Conservation (phyloP, 306 rosid species). For the Mucuna pruriens region DNA sequence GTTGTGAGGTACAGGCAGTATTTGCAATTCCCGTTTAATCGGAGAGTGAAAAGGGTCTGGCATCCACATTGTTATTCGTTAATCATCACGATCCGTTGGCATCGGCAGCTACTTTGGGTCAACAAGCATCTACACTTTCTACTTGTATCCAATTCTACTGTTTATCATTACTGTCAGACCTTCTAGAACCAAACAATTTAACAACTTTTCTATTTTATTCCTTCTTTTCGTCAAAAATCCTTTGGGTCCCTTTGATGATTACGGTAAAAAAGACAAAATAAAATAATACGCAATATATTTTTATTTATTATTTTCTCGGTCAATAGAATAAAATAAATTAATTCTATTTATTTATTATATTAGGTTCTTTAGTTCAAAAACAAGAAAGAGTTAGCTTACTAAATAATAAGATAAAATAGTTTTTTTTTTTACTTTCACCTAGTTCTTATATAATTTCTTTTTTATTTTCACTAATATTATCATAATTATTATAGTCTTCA, state of each 20-base stretch:
- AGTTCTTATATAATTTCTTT: no score
- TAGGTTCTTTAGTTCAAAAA: no score
- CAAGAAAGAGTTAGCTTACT: no score
- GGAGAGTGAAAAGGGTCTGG: conserved; percentile 21
- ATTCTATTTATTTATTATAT: no score
- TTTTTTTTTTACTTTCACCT: no score
- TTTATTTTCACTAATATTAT: no score
- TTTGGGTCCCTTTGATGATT: background rate
- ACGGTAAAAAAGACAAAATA: background rate
- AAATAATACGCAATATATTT: background rate
- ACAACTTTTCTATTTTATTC: background rate
- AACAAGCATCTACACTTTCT: background rate
- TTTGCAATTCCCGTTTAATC: conserved; percentile 16
- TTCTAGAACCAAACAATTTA: conserved; percentile 18
- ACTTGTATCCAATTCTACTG: background rate
- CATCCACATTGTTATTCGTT: background rate
- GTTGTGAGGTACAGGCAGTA: background rate
- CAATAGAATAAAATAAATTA: no score
- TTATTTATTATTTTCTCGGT: no score
- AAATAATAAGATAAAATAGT: no score
- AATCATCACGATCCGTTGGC: background rate
- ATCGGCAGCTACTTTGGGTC: conserved; percentile 9
- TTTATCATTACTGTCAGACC: background rate
- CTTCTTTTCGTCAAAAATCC: background rate
- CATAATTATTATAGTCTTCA: no score